phyloP scores from a whole-genome alignment of 2,329 filamentous ascomycete genomes.

The Hymenoscyphus infarciens region DNA sequence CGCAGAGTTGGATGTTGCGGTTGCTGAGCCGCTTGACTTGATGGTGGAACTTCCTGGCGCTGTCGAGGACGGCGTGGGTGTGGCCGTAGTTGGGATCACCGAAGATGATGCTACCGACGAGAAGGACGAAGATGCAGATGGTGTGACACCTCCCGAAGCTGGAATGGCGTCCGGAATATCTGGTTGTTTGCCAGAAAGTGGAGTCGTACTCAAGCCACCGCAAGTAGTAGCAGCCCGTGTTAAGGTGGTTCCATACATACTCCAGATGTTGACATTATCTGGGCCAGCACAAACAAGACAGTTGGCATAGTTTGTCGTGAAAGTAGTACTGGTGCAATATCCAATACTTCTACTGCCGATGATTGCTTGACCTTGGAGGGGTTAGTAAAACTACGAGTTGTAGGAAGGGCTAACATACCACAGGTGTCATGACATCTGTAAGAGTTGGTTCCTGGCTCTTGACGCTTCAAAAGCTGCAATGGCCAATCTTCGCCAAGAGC shows the following conservation, averaged over 20 bases:
- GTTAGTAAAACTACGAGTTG: background rate
- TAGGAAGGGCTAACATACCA: constrained; percentile 14
- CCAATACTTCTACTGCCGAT: constrained; percentile 5
- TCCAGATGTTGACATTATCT: constrained; percentile 25
- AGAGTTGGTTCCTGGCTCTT: constrained; percentile 19
- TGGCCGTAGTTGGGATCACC: too few relatives aligned
- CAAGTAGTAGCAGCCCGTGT: constrained; percentile 16
- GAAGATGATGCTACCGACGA: background rate
- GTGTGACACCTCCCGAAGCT: constrained; percentile 9
- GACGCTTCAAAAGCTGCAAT: constrained; percentile 18
- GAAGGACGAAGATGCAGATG: background rate
- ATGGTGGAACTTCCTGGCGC: background rate
- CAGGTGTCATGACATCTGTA: constrained; percentile 22
- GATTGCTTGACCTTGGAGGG: constrained; percentile 9
- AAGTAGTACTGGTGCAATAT: constrained; percentile 20
- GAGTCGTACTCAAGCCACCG: constrained; percentile 12
- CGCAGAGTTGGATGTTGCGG: background rate
- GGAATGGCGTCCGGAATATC: constrained; percentile 9
- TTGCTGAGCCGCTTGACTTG: background rate
- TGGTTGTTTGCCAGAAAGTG: constrained; percentile 5
- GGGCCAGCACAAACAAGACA: constrained; percentile 25
- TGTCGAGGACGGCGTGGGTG: background rate
- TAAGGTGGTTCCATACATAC: constrained; percentile 21
- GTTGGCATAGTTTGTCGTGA: constrained; percentile 20
- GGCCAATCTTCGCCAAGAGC: constrained; percentile 16